Base-by-base conservation (phyloP, 176 grass and related monocot genomes). In the Zizania latifolia region DNA sequence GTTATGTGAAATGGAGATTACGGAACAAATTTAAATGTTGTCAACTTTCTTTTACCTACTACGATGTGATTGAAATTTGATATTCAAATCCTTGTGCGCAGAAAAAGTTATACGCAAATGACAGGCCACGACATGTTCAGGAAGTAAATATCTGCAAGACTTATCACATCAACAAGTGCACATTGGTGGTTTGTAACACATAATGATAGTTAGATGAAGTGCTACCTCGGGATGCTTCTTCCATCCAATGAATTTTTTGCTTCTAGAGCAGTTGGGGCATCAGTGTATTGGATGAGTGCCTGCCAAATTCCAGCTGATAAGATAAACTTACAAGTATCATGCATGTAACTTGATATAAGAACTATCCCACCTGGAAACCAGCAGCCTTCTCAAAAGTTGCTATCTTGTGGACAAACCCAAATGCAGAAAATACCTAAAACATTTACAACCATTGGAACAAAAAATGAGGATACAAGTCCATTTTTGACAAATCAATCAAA, bases 321-420 rank as follows among this genome's bases (percentile, higher is more conserved):
- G 35, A 0, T 70, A 3, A 80, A 34, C 53, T 59, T 45, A 62
- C 27, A 53, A 43, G 15, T 28, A 72, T n/a, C 31, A 22, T 36
- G 28, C 26, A 70, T 54, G 54, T 10, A 69, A 29, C 13, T 55
- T 5, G 4, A 43, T 33, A 36, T 33, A 80, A 79, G 39, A 30
- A 69, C 28, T 73, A 60, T 58, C 16, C 78, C 79, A 97, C 91
- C 89, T 94, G 91, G 84, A 98, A 98, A 66, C 95, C 94, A 81
- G 94, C 94, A 72, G 95, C 89, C 78, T 98, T 98, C 86, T 98
- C 91, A 67, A 99, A 99, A n/a, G 95, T 99, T 58, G 95, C 95
- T 81, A 99, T 92, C 78, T 99, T 99, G 84, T 94, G 95, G 70
- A 99, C 95, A 71, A 90, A 99, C 3, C 95, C 95, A 79, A 92